Conservation (phyloP, 2,329 filamentous ascomycete genomes). For the Beauveria sp. region DNA sequence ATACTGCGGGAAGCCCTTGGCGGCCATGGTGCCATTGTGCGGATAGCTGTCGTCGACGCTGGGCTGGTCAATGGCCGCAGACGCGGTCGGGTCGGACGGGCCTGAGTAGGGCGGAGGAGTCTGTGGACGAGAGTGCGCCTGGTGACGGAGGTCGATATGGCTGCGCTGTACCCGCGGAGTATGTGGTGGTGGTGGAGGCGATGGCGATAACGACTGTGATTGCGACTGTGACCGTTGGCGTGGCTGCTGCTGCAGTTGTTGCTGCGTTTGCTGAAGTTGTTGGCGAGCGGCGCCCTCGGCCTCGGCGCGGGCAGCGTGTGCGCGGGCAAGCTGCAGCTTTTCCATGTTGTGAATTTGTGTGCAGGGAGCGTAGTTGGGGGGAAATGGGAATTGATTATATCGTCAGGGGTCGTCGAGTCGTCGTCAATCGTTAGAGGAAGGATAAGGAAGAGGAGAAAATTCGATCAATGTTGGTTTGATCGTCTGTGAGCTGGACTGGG, state of each 20-base stretch:
- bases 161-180: background rate
- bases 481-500: background rate
- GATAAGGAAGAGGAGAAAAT: background rate
- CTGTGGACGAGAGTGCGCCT: background rate
- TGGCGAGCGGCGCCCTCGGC: background rate
- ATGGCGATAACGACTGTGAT: background rate
- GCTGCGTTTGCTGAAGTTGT: background rate
- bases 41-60: slow-evolving; percentile 11
- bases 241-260: background rate
- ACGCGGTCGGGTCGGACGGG: slow-evolving; percentile 19
- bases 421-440: background rate
- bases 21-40: slow-evolving; percentile 15
- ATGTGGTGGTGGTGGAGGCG: background rate
- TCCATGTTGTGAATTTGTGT: background rate
- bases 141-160: background rate
- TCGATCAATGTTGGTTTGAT: background rate
- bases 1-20: slow-evolving; percentile 27
- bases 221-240: background rate
- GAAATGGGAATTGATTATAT: background rate
- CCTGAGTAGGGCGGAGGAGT: slow-evolving; percentile 30
- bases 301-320: slow-evolving; percentile 7
- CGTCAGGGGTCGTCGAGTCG: background rate
- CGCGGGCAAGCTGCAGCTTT: slow-evolving; percentile 9
- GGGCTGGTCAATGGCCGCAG: slow-evolving; percentile 8
- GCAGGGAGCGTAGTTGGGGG: background rate